A percentile compares a stretch with the other conserved stretches of the same genome.
phyloP scores from a whole-genome alignment of 2,329 filamentous ascomycete species.

The Rhynchosporium graminicola region DNA sequence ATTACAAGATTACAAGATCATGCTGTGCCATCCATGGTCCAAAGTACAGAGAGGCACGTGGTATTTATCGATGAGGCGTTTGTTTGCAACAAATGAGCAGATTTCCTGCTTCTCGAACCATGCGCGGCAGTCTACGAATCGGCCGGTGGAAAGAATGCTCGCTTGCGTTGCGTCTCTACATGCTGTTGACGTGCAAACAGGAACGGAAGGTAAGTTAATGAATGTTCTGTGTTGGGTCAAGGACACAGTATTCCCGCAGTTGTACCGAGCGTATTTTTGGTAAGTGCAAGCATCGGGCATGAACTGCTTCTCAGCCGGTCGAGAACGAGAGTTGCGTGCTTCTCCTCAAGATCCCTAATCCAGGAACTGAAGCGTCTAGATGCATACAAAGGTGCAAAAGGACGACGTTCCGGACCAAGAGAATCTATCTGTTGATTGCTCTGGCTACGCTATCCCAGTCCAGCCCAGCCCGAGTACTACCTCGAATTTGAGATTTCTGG shows the following conservation, averaged over 20 bases:
- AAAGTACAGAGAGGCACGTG: constrained; percentile 11
- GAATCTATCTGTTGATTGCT: constrained; percentile 8
- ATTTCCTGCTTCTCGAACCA: constrained; percentile 13
- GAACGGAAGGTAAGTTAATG: constrained; percentile 10
- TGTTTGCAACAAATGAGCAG: constrained; percentile 16
- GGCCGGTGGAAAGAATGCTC: constrained; percentile 17
- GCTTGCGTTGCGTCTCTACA: neutral
- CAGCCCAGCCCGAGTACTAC: neutral
- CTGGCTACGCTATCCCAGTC: constrained; percentile 8
- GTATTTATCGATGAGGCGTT: constrained; percentile 18
- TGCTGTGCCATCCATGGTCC: constrained; percentile 14
- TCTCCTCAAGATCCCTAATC: constrained; percentile 12
- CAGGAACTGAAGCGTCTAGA: constrained; percentile 9
- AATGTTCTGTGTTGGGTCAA: constrained; percentile 14
- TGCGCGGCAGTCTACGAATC: constrained; percentile 14
- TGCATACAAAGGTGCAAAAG: neutral
- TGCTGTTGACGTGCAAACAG: neutral
- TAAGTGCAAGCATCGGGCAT: constrained; percentile 14
- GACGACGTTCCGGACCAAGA: constrained; percentile 12
- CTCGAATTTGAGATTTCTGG: constrained; percentile 16
- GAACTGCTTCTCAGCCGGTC: constrained; percentile 7
- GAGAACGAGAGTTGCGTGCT: constrained; percentile 10
- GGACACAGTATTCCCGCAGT: constrained; percentile 15
- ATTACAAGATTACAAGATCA: constrained; percentile 12
- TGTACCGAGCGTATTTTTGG: neutral